Evolutionary conservation across 1,284 basidiomycete species (phyloP).

Genomic region (Peniophora sp.): DNA sequence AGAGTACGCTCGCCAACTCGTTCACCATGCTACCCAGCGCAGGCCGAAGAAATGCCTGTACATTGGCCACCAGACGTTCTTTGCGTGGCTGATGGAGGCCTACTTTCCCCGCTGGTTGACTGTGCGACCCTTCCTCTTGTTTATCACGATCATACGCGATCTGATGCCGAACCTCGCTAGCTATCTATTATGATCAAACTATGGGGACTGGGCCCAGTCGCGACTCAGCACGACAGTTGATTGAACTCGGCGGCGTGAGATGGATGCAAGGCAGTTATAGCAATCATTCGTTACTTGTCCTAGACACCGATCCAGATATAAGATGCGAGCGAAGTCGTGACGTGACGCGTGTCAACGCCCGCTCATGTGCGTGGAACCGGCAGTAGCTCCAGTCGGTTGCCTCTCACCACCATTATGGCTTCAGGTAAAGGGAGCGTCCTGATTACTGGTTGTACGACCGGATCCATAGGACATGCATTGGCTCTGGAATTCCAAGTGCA

Average conservation of each 20-base stretch:
- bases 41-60: not conserved
- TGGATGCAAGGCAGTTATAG: too few species aligned
- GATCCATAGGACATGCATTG: conserved; percentile 18
- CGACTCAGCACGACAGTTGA: too few species aligned
- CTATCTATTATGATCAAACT: not conserved
- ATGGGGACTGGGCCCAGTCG: not conserved
- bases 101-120: not conserved
- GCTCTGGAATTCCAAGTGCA: conserved; percentile 13
- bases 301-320: too few species aligned
- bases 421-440: conserved; percentile 7
- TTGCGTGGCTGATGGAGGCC: not conserved
- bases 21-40: not conserved
- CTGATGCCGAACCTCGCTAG: too few species aligned
- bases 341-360: too few species aligned
- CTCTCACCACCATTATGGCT: too few species aligned
- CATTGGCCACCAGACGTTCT: not conserved
- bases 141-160: not conserved
- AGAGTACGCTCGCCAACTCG: not conserved
- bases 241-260: too few species aligned
- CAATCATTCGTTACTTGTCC: too few species aligned
- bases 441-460: conserved; percentile 16
- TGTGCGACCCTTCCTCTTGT: not conserved
- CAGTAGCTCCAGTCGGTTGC: too few species aligned
- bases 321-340: too few species aligned
- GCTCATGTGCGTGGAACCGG: too few species aligned